Evolutionary conservation across 148 eudicot genomes (phyloP), one percentile per base, ranked within the genome.

Genomic region (Chenopodium suecicum): DNA sequence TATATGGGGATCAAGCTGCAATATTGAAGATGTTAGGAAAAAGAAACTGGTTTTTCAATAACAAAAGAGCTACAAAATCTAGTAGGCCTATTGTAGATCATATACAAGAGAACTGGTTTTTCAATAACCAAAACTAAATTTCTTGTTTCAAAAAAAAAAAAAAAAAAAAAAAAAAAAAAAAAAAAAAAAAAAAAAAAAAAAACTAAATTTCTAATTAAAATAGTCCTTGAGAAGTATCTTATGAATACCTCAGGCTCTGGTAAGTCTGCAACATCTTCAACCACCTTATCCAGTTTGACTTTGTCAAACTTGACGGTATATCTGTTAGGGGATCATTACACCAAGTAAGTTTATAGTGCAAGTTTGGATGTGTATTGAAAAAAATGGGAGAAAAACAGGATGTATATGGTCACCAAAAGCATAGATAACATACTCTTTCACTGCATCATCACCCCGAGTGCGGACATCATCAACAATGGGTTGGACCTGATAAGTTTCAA

Each of bases 381-480:
- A 10, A 4, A 23, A 63, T 1, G 58, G 47, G 17, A 44, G 37
- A 41, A 66, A 3, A 9, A 9, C 14, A 8, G 37, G 73, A 63
- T 27, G 25, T 54, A 17, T 22, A 74, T 4, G 48, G 52, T 31
- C 17, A 71, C 17, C 78, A 76, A 81, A 68, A 32, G 85, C 46
- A 82, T 74, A 84, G 78, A 86, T 80, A 85, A 87, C 89, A 47
- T 80, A 97, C 99, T 92, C 93, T 89, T 92, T 94, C 85, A 97
- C 99, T 56, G 99, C 99, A 75, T 86, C 91, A 87, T 97, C 99
- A 31, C 99, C 99, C 82, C 93, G 92, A 74, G 75, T 66, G 48
- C 96, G 90, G 29, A 97, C 93, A 84, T 92, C 92, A 78, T 97
- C 97, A 77, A 97, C 94, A 84, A 97, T 97, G 73, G 99, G 98